Base-by-base conservation (phyloP, 768 basidiomycete species). In the Pleurotus citrinopileatus region DNA sequence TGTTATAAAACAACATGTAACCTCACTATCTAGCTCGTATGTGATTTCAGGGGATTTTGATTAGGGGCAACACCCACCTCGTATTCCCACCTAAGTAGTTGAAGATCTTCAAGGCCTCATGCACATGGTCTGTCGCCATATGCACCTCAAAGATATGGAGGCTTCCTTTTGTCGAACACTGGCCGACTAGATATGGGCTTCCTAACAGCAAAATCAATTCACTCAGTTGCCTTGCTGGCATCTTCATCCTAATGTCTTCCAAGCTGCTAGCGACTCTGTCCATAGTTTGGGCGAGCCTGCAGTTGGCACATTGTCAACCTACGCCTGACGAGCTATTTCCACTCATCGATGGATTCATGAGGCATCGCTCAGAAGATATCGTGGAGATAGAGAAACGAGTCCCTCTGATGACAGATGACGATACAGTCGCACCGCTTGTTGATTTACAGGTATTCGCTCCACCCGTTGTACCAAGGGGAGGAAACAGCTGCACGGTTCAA, bases 381-480 rank as follows among this genome's bases (percentile, higher is more conserved):
- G 20, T 6, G 9, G 29, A 40, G 10, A 13, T 65, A 15, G 59
- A 62, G 25, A 58, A 59, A 52, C 60, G 66, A 48, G 67, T 68
- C 4, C 65, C 67, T 19, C 45, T 66, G n/a, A 62, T 59, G 23
- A 66, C 67, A 5, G 54, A 68, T 48, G 67, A 67, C 46, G 56
- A 54, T 10, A 66, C 63, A 28, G 57, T 65, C 27, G 59, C 64
- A 3, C 66, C 67, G 22, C 55, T 69, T 28, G 53, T 68, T 45
- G 65, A 68, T 38, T 55, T 68, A 28, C 68, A 69, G 57, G 65
- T 67, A 6, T 69, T 61, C 53, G 67, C 64, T 9, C 69, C 68
- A 26, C 68, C 68, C 7, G 61, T 56, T 4, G 56, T 63, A 7
- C 67, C 67, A 2, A 60, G 58, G 25, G 57, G 59, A 20, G 66